phyloP scores from a whole-genome alignment of 352 stramenopile species.

The Phytophthora brassicae region DNA sequence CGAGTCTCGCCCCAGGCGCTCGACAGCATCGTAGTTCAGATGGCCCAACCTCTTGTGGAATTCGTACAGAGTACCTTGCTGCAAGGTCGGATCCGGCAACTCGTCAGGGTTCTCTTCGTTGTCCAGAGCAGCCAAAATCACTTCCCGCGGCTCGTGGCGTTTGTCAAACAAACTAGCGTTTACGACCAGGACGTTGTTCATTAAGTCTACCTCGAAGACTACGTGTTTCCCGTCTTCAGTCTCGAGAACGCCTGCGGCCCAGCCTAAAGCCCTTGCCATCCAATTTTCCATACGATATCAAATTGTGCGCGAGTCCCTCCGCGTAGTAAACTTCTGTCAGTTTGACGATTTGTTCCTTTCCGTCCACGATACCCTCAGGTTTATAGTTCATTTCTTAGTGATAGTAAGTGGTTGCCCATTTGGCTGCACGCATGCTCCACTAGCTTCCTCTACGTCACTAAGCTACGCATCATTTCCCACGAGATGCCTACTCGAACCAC shows the following conservation, averaged over 20 bases:
- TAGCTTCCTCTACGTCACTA: not conserved
- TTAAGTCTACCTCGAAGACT: not conserved
- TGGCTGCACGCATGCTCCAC: not conserved
- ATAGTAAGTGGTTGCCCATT: not conserved
- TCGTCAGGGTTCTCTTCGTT: not conserved
- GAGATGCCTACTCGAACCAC: not conserved
- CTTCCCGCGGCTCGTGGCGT: no score
- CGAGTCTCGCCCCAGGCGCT: no score
- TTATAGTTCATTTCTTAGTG: not conserved
- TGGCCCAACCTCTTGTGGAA: not conserved
- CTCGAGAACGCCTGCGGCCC: not conserved
- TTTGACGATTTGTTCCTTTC: not conserved
- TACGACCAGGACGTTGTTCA: no score
- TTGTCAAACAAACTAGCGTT: no score
- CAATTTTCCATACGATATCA: not conserved
- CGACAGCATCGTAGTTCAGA: not conserved
- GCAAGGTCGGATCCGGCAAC: not conserved
- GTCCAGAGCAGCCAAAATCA: not conserved
- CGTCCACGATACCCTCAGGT: not conserved
- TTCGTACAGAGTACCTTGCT: not conserved
- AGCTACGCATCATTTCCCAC: not conserved
- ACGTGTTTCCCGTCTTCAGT: not conserved
- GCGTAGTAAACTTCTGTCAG: not conserved
- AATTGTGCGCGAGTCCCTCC: not conserved
- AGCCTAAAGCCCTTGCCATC: not conserved